A percentile compares a stretch with the other conserved stretches of the same genome.
phyloP scores from a whole-genome alignment of 495 filamentous ascomycete genomes.

The Penicillium parvum region DNA sequence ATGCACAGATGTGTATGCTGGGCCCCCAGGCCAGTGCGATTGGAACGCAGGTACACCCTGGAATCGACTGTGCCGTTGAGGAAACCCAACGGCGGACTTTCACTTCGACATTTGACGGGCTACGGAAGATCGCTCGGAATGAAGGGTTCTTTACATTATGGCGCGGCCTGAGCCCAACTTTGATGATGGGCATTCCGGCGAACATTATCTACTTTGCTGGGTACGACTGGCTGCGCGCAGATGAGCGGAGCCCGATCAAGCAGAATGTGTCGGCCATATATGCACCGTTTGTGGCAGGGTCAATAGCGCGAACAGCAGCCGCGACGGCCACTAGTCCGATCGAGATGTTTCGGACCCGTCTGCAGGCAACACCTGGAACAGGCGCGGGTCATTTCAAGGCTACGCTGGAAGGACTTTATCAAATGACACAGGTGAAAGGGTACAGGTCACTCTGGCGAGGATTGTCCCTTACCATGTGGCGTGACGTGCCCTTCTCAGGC shows the following conservation, averaged over 20 bases:
- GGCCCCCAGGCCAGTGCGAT: constrained; percentile 40
- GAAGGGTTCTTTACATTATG: constrained; percentile 85
- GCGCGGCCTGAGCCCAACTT: constrained; percentile 86
- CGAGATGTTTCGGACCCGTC: constrained; percentile 90
- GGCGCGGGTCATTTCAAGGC: constrained; percentile 62
- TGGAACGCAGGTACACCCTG: constrained; percentile 26
- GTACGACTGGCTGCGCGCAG: constrained; percentile 88
- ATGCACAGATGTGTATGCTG: constrained; percentile 73
- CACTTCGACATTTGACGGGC: constrained; percentile 84
- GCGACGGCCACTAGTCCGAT: constrained; percentile 83
- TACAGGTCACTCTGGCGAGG: constrained; percentile 89
- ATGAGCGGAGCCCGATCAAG: constrained; percentile 62
- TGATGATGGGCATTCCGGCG: constrained; percentile 89
- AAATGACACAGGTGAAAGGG: constrained; percentile 74
- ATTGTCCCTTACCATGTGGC: constrained; percentile 86
- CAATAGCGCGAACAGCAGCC: constrained; percentile 70
- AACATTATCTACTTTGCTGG: constrained; percentile 99
- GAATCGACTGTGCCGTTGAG: constrained; percentile 77
- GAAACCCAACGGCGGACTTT: constrained; percentile 78
- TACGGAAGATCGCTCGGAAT: constrained; percentile 94
- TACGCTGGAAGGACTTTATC: constrained; percentile 67
- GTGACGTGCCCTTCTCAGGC: constrained; percentile 94
- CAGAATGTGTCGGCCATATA: constrained; percentile 56
- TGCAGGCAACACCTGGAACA: constrained; percentile 66
- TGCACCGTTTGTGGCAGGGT: constrained; percentile 75